Evolutionary conservation across 2,329 filamentous ascomycete species (phyloP), one percentile per base, ranked within the genome.

Genomic region (Cytospora mali): DNA sequence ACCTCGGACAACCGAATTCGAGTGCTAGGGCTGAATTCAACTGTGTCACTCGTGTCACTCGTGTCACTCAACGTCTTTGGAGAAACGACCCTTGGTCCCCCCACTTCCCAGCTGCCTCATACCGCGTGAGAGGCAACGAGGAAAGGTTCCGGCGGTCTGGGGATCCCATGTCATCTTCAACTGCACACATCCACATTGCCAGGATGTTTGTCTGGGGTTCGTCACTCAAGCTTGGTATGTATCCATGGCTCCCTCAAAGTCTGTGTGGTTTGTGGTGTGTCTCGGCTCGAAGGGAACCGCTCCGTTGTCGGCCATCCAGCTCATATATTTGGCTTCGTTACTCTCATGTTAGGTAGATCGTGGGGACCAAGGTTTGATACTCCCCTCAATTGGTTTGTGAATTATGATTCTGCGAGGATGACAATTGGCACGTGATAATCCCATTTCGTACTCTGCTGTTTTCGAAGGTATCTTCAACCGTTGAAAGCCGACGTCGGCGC

Each of bases 241-340:
- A n/a, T n/a, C n/a, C n/a, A n/a, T n/a, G n/a, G n/a, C n/a, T n/a
- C n/a, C n/a, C n/a, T n/a, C n/a, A n/a, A n/a, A n/a, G n/a, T n/a
- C n/a, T n/a, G n/a, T 31, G 11, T 33, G 35, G 21, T 29, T 23
- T 54, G 58, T 64, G 62, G 62, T 52, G 31, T 55, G 62, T 58
- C 28, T 42, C 59, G 58, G 50, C 54, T 23, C 28, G 14, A n/a
- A 14, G 39, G 27, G 14, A 28, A 31, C 58, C 58, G 58, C 58
- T 64, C 62, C 62, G 62, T 62, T 64, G 62, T 64, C 62, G 62
- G 62, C 62, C 42, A 42, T 3, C n/a, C 25, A 54, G 33, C n/a
- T 21, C 42, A 46, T 46, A 11, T 13, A 13, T n/a, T 21, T 18
- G 13, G 16, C 21, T 10, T n/a, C 10, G 42, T 46, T 11, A 46